phyloP scores from a whole-genome alignment of 2,329 filamentous ascomycete species.

The Ceratocystis alfenasii region DNA sequence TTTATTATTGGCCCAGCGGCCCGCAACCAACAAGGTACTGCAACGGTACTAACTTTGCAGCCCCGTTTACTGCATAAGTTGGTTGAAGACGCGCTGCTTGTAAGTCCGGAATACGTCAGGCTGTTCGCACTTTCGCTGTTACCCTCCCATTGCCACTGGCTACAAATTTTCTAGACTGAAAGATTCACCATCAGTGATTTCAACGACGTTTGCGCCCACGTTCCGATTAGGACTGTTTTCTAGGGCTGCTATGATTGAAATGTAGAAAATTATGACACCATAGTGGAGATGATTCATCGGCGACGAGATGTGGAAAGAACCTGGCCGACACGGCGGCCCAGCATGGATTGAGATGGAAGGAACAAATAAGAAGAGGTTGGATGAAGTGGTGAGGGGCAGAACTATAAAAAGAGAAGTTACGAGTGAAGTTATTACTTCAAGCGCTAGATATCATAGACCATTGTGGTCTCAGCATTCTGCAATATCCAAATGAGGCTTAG shows the following conservation, averaged over 20 bases:
- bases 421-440: not conserved
- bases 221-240: not conserved
- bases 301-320: not conserved
- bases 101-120: not conserved
- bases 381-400: not conserved
- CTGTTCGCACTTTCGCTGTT: not conserved
- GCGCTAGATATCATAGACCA: not conserved
- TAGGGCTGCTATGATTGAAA: not conserved
- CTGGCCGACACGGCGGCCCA: not conserved
- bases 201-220: not conserved
- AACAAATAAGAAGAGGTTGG: not conserved
- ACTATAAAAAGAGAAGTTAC: too few species aligned
- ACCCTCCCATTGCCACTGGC: not conserved
- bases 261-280: not conserved
- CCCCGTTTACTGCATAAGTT: not conserved
- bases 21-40: not conserved
- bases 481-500: not conserved
- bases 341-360: not conserved
- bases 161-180: not conserved
- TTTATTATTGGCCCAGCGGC: too few species aligned
- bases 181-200: not conserved
- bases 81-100: not conserved
- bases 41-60: not conserved
- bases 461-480: not conserved
- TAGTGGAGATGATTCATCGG: not conserved